These are phyloP conservation scores for Lactarius quietus DNA, from an alignment of 768 basidiomycete species.

Conservation along the genomic window DNA sequence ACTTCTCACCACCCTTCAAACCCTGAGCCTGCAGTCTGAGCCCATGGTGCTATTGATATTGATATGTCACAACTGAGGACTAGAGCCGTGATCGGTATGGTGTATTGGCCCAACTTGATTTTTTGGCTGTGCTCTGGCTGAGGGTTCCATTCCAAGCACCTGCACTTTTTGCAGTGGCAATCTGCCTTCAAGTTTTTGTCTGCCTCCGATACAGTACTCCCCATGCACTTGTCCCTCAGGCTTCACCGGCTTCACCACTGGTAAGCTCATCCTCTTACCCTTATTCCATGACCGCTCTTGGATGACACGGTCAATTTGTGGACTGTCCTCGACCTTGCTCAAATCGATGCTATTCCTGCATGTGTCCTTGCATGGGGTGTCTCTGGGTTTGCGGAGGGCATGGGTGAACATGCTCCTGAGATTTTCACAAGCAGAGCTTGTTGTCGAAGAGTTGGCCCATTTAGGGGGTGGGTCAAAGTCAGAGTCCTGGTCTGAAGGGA, in stretches of 20 bases:
- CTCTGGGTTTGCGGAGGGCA: constrained; percentile 19
- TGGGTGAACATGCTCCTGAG: constrained; percentile 22
- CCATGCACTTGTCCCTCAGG: too few relatives aligned
- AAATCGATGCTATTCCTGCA: constrained; percentile 27
- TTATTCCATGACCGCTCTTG: constrained; percentile 24
- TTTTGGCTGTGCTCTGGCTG: too few relatives aligned
- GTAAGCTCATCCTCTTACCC: constrained; percentile 25
- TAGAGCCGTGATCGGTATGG: too few relatives aligned
- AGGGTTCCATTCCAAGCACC: too few relatives aligned
- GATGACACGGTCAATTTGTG: constrained; percentile 21
- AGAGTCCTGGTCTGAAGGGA: constrained; percentile 25
- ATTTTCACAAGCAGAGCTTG: constrained; percentile 22
- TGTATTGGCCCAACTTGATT: too few relatives aligned
- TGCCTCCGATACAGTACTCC: too few relatives aligned
- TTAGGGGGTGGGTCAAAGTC: constrained; percentile 26
- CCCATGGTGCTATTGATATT: too few relatives aligned
- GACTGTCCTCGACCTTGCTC: constrained; percentile 28
- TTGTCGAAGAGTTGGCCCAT: constrained; percentile 9
- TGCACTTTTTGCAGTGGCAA: too few relatives aligned
- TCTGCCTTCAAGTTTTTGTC: too few relatives aligned
- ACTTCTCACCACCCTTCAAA: too few relatives aligned
- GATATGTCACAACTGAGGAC: too few relatives aligned
- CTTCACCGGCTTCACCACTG: constrained; percentile 26
- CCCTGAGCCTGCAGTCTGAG: too few relatives aligned
- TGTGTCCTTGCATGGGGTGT: constrained; percentile 12